Percentiles rank a stretch among this genome's conserved stretches.
phyloP scores from a whole-genome alignment of 148 eudicot species.

The Selenicereus undatus region DNA sequence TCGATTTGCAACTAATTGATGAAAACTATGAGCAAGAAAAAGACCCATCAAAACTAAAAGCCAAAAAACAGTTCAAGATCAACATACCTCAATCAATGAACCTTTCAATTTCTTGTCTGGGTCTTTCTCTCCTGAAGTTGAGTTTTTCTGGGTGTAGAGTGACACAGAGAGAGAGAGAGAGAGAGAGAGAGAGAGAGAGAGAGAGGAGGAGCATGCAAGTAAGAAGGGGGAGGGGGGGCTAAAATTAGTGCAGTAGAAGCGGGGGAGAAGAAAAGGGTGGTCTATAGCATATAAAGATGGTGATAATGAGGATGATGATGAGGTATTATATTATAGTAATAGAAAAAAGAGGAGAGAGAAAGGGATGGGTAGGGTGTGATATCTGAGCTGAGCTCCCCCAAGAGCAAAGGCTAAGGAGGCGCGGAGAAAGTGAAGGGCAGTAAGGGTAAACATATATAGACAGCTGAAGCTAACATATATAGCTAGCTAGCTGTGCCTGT shows the following conservation, averaged over 20 bases:
- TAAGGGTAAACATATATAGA: constrained; percentile 6
- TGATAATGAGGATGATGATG: neutral
- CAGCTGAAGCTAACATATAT: neutral
- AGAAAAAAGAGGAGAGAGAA: neutral
- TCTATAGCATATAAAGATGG: constrained; percentile 15
- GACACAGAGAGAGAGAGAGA: neutral
- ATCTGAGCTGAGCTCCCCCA: constrained; percentile 34
- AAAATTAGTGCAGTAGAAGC: constrained; percentile 25
- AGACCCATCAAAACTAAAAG: constrained; percentile 17
- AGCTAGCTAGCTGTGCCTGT: neutral
- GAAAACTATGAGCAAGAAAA: constrained; percentile 37
- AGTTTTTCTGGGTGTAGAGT: neutral
- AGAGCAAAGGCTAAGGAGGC: constrained; percentile 62
- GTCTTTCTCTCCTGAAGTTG: neutral
- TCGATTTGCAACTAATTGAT: constrained; percentile 34
- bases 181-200: neutral
- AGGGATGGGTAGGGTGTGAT: neutral
- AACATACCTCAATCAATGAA: neutral
- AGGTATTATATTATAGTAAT: neutral
- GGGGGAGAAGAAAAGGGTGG: neutral
- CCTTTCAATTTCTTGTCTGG: neutral
- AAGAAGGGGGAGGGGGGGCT: constrained; percentile 1
- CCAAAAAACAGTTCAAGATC: neutral
- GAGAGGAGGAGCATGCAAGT: constrained; percentile 26
- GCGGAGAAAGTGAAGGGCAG: constrained; percentile 44